Evolutionary conservation across 441 rosid genomes (phyloP).

Genomic region (Populus hybrid): DNA sequence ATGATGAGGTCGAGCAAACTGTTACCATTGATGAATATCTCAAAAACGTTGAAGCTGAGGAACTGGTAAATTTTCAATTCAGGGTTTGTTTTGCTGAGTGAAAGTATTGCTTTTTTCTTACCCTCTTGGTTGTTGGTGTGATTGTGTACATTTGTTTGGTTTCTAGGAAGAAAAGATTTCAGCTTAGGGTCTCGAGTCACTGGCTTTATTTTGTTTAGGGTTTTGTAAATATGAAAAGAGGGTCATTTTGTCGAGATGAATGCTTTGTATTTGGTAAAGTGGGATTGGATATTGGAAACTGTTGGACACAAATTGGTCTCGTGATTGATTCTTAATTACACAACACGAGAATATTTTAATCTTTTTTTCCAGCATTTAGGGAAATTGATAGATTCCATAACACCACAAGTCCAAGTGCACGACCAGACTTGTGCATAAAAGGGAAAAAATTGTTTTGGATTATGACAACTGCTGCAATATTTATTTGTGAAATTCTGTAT

Average conservation of each 20-base stretch:
- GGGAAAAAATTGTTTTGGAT: background rate
- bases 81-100: too few relatives aligned
- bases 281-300: background rate
- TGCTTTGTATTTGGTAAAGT: background rate
- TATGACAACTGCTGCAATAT: background rate
- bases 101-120: background rate
- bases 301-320: background rate
- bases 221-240: background rate
- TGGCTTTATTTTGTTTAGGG: background rate
- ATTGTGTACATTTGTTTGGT: background rate
- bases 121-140: background rate
- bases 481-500: background rate
- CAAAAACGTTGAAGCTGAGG: constrained; percentile 66
- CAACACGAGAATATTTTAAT: background rate
- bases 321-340: background rate
- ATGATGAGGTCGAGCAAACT: constrained; percentile 60
- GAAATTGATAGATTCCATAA: background rate
- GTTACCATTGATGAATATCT: constrained; percentile 69
- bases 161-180: background rate
- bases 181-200: background rate
- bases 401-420: background rate
- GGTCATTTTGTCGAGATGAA: background rate
- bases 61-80: constrained; percentile 41
- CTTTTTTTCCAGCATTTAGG: background rate
- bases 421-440: background rate